phyloP scores from a whole-genome alignment of 2,329 filamentous ascomycete species.

The Helminthosporium solani region DNA sequence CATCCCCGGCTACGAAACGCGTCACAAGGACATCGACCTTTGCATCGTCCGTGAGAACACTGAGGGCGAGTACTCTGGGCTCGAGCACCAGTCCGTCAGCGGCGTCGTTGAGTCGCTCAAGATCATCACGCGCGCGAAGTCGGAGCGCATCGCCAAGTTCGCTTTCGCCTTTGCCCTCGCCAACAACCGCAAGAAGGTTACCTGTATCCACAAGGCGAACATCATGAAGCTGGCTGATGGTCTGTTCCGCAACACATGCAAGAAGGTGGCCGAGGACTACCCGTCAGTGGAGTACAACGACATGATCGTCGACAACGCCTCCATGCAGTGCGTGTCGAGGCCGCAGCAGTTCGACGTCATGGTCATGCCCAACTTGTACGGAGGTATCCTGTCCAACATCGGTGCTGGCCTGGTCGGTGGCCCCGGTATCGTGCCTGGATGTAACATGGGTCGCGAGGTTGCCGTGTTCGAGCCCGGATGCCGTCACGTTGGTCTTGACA shows the following conservation, averaged over 20 bases:
- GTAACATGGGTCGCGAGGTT: constrained; percentile 99
- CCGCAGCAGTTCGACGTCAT: constrained; percentile 99
- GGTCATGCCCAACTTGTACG: constrained; percentile 99
- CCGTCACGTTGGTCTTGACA: constrained; percentile 98
- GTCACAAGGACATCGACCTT: constrained; percentile 94
- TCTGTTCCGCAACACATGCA: constrained; percentile 97
- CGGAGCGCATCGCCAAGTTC: constrained; percentile 98
- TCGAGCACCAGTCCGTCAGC: constrained; percentile 95
- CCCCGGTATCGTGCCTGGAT: constrained; percentile 93
- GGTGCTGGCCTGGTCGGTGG: constrained; percentile 95
- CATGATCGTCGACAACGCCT: constrained; percentile 99
- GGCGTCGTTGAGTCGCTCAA: constrained; percentile 99
- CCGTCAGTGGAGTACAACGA: constrained; percentile 94
- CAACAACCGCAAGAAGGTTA: constrained; percentile 99
- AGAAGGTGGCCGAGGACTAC: constrained; percentile 89
- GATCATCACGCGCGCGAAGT: constrained; percentile 99
- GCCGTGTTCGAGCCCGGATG: constrained; percentile 98
- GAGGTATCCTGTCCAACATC: constrained; percentile 98
- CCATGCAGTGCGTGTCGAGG: constrained; percentile 95
- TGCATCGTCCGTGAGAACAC: constrained; percentile 99
- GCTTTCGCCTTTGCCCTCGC: constrained; percentile 96
- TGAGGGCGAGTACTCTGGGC: constrained; percentile 98
- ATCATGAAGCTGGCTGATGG: constrained; percentile 99
- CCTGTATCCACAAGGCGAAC: constrained; percentile 99
- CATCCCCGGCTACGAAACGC: constrained; percentile 96